Percentiles rank a stretch among this genome's conserved stretches.
phyloP scores from a whole-genome alignment of 192 early-diverging fungal genomes.

The Coemansia sp. region DNA sequence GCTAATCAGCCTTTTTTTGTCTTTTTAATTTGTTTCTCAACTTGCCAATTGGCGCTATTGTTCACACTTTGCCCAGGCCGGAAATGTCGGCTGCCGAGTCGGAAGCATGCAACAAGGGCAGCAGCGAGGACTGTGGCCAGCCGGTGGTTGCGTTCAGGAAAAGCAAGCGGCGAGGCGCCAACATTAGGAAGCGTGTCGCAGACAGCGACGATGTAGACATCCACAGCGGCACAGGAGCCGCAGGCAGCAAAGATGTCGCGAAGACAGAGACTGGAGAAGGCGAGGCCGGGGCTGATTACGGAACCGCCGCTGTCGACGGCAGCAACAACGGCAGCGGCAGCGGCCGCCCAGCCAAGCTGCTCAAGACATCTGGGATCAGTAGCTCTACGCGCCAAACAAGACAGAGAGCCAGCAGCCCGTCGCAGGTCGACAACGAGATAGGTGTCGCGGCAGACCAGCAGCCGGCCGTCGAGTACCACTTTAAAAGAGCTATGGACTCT shows the following conservation, averaged over 20 bases:
- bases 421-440: slow-evolving; percentile 40
- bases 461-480: slow-evolving; percentile 23
- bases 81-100: slow-evolving; percentile 4
- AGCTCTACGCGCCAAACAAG: slow-evolving; percentile 25
- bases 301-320: too few relatives aligned
- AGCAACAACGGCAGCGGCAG: too few relatives aligned
- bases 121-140: background rate
- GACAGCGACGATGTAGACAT: slow-evolving; percentile 27
- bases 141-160: slow-evolving; percentile 28
- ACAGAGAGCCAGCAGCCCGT: slow-evolving; percentile 10
- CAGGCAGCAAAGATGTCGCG: too few relatives aligned
- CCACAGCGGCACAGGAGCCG: background rate
- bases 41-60: background rate
- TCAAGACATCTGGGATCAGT: slow-evolving; percentile 42
- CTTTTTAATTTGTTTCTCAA: background rate
- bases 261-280: background rate
- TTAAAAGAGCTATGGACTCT: slow-evolving; percentile 29
- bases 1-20: background rate
- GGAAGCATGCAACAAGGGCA: background rate
- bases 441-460: background rate
- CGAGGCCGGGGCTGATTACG: slow-evolving; percentile 9
- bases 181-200: slow-evolving; percentile 39
- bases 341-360: slow-evolving; percentile 46
- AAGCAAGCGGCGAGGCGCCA: slow-evolving; percentile 50
- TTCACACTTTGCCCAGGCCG: background rate